Percentiles rank a stretch among this genome's conserved stretches.
Conservation (phyloP, 305 asterid genomes). For the Caryopteris hybrid region DNA sequence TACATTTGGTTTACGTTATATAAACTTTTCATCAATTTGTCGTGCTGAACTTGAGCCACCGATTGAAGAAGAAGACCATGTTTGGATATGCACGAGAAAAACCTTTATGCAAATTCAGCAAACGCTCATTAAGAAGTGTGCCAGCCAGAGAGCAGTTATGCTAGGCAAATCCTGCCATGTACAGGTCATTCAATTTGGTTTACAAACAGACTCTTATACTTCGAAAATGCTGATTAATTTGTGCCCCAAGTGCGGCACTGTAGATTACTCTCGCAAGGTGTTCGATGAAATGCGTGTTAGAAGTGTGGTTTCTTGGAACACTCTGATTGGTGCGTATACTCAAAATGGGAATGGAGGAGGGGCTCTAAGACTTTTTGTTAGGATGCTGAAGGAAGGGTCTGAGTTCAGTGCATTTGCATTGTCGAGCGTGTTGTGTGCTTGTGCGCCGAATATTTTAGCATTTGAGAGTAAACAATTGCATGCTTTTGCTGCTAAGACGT, state of each 20-base stretch:
- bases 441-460: conserved; percentile 54
- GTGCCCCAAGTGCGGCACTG: conserved; percentile 52
- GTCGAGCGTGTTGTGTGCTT: conserved; percentile 69
- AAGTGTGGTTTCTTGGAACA: conserved; percentile 73
- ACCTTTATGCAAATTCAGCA: conserved; percentile 41
- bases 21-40: conserved; percentile 26
- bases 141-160: conserved; percentile 27
- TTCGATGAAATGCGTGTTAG: conserved; percentile 65
- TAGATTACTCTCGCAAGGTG: conserved; percentile 43
- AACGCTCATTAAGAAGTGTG: conserved; percentile 42
- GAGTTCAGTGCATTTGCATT: conserved; percentile 59
- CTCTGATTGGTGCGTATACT: conserved; percentile 53
- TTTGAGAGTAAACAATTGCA: conserved; percentile 71
- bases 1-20: not conserved
- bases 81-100: conserved; percentile 28
- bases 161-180: conserved; percentile 59
- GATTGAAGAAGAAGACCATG: conserved; percentile 22
- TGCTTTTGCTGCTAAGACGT: conserved; percentile 49
- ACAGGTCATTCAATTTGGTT: conserved; percentile 43
- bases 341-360: conserved; percentile 44
- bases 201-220: conserved; percentile 38
- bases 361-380: conserved; percentile 44
- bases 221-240: conserved; percentile 66
- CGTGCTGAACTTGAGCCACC: conserved; percentile 20
- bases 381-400: conserved; percentile 54